Percentiles rank a stretch among this genome's conserved stretches.
phyloP scores from a whole-genome alignment of 768 basidiomycete genomes.

The Trametes cinnabarina region DNA sequence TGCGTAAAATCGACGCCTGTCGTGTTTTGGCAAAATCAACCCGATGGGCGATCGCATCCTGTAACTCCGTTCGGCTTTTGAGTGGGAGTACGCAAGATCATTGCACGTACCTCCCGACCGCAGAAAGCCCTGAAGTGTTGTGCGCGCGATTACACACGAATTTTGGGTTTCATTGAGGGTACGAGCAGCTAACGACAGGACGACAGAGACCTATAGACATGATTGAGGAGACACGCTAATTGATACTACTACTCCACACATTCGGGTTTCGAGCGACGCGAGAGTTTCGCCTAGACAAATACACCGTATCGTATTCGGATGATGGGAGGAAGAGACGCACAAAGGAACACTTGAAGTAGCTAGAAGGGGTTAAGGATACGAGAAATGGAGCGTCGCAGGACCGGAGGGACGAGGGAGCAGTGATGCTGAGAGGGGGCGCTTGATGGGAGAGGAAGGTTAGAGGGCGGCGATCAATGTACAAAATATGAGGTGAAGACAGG shows the following conservation, averaged over 20 bases:
- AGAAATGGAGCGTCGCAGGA: background rate
- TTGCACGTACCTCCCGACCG: no score
- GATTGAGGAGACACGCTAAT: background rate
- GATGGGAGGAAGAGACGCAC: background rate
- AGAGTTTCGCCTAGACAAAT: slow-evolving; percentile 1
- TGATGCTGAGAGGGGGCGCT: no score
- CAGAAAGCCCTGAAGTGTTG: no score
- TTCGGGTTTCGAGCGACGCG: background rate
- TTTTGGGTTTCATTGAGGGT: background rate
- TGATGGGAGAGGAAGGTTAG: background rate
- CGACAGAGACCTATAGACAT: background rate
- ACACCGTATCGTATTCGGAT: slow-evolving; percentile 11
- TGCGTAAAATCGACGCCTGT: no score
- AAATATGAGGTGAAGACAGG: background rate
- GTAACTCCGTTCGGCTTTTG: no score
- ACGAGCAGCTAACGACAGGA: background rate
- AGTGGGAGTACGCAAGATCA: no score
- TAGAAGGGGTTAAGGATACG: slow-evolving; percentile 14
- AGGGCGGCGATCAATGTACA: slow-evolving; percentile 3
- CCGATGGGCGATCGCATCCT: background rate
- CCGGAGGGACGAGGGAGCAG: background rate
- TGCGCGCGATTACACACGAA: background rate
- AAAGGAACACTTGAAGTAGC: background rate
- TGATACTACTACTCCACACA: background rate
- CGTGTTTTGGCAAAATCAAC: background rate